These are phyloP conservation scores for Inga leiocalycina DNA, from an alignment of 306 rosid species.

Conservation along the genomic window DNA sequence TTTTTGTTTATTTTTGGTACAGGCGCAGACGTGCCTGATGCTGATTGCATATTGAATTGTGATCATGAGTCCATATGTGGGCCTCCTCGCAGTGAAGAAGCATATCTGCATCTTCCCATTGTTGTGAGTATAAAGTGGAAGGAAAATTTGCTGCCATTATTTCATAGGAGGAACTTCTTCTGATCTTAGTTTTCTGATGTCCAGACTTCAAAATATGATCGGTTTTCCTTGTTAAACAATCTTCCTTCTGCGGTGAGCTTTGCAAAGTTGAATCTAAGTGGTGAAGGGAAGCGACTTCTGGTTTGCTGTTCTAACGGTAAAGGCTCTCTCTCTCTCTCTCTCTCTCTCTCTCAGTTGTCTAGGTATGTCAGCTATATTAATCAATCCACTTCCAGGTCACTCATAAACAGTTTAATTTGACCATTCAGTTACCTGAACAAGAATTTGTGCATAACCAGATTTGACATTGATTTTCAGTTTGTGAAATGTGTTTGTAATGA, in stretches of 20 bases:
- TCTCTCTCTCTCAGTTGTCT: background rate
- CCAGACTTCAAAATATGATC: conserved; percentile 85
- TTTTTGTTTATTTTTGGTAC: conserved; percentile 33
- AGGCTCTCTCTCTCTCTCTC: background rate
- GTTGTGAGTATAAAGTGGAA: conserved; percentile 59
- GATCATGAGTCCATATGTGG: conserved; percentile 53
- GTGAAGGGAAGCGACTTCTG: conserved; percentile 61
- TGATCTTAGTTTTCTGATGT: conserved; percentile 44
- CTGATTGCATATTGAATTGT: conserved; percentile 81
- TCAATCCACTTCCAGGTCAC: background rate
- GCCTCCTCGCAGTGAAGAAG: conserved; percentile 42
- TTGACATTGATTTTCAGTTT: background rate
- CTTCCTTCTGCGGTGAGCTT: conserved; percentile 75
- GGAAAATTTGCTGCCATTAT: background rate
- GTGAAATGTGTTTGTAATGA: background rate
- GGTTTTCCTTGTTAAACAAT: conserved; percentile 66
- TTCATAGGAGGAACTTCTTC: conserved; percentile 7
- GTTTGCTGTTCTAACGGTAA: conserved; percentile 75
- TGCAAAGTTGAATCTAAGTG: conserved; percentile 70
- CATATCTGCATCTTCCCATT: conserved; percentile 76
- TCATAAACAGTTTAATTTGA: background rate
- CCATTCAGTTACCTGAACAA: conserved; percentile 18
- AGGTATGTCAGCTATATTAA: background rate
- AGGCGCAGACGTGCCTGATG: conserved; percentile 44
- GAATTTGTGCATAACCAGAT: conserved; percentile 32